A percentile compares a stretch with the other conserved stretches of the same genome.
phyloP scores from a whole-genome alignment of 2,329 filamentous ascomycete species.

The Nothophaeocryptopus gaeumannii region DNA sequence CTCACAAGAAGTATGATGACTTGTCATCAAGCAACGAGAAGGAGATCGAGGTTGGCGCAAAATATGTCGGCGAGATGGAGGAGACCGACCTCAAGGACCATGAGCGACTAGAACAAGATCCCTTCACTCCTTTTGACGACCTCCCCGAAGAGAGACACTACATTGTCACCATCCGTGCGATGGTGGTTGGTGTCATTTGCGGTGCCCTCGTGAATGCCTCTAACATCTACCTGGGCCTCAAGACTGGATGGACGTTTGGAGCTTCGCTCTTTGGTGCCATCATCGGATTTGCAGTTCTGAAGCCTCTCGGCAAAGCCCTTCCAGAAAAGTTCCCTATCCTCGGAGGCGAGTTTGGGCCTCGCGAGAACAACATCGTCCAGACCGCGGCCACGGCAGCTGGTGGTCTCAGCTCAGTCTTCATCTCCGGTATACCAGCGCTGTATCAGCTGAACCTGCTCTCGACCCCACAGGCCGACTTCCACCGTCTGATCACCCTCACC shows the following conservation, averaged over 20 bases:
- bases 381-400: constrained; percentile 60
- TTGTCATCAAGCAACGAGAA: constrained; percentile 20
- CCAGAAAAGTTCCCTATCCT: constrained; percentile 51
- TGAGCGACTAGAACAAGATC: constrained; percentile 35
- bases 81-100: constrained; percentile 29
- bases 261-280: constrained; percentile 48
- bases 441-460: constrained; percentile 55
- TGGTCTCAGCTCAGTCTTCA: constrained; percentile 57
- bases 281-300: constrained; percentile 59
- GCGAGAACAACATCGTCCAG: constrained; percentile 62
- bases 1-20: constrained; percentile 11
- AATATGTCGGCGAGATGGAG: constrained; percentile 30
- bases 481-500: constrained; percentile 58
- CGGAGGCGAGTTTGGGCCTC: constrained; percentile 56
- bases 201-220: constrained; percentile 61
- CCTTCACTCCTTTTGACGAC: constrained; percentile 44
- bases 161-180: constrained; percentile 56
- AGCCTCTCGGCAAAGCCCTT: constrained; percentile 51
- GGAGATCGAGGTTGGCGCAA: constrained; percentile 26
- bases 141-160: constrained; percentile 45
- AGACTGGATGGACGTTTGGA: constrained; percentile 45
- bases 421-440: constrained; percentile 59
- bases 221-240: constrained; percentile 60
- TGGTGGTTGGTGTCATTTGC: constrained; percentile 55
- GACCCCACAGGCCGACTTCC: constrained; percentile 55